These are phyloP conservation scores for Salinomyces thailandicus DNA, from an alignment of 2,329 filamentous ascomycete species.

Conservation along the genomic window DNA sequence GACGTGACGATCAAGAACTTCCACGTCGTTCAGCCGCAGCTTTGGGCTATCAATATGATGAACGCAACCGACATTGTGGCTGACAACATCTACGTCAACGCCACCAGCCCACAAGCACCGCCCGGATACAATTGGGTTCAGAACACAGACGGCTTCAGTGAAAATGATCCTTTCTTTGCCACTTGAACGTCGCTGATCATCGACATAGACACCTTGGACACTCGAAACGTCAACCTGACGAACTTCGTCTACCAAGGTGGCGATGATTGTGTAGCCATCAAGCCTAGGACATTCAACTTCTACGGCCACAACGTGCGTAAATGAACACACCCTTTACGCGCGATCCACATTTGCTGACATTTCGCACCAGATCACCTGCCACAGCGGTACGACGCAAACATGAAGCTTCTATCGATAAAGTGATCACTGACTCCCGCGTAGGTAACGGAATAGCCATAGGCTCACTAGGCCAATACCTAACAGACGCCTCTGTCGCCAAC, in stretches of 20 bases:
- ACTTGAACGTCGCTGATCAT: neutral
- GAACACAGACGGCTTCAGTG: slow-evolving; percentile 45
- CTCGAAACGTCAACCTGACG: slow-evolving; percentile 38
- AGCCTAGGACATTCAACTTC: slow-evolving; percentile 52
- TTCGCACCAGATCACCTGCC: neutral
- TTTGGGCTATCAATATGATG: slow-evolving; percentile 49
- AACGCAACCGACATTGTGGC: slow-evolving; percentile 46
- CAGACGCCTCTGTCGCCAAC: slow-evolving; percentile 43
- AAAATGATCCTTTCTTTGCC: neutral
- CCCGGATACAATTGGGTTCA: slow-evolving; percentile 47
- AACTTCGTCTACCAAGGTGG: slow-evolving; percentile 48
- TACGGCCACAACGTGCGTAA: slow-evolving; percentile 38
- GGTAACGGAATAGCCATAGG: slow-evolving; percentile 45
- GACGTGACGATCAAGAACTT: slow-evolving; percentile 46
- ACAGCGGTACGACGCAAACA: no score
- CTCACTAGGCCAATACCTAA: slow-evolving; percentile 45
- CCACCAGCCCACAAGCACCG: slow-evolving; percentile 40
- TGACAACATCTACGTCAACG: slow-evolving; percentile 42
- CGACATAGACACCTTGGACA: slow-evolving; percentile 42
- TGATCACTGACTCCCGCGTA: slow-evolving; percentile 43
- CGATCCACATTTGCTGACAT: no score
- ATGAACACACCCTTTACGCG: no score
- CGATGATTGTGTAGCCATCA: slow-evolving; percentile 52
- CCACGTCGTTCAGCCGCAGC: slow-evolving; percentile 40
- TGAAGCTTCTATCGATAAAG: no score